A percentile compares a stretch with the other conserved stretches of the same genome.
phyloP scores from a whole-genome alignment of 345 rosid genomes.

The Punica granatum region DNA sequence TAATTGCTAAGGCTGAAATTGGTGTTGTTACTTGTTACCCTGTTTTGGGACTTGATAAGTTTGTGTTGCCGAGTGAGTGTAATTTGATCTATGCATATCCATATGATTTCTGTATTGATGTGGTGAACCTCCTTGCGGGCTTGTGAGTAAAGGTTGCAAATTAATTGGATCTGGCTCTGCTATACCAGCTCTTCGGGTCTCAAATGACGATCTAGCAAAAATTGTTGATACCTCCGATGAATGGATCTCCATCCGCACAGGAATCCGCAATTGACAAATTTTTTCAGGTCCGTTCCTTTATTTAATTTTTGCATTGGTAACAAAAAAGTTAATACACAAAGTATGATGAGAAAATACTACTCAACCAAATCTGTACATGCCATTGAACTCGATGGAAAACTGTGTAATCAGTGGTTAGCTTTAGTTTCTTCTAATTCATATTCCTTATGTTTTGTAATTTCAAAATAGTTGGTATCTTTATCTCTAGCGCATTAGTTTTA shows the following conservation, averaged over 20 bases:
- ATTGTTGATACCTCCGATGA: slow-evolving; percentile 83
- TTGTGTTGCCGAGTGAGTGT: background rate
- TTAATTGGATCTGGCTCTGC: slow-evolving; percentile 93
- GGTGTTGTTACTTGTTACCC: background rate
- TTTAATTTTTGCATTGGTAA: background rate
- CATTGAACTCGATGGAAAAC: too few relatives aligned
- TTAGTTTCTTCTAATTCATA: too few relatives aligned
- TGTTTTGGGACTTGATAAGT: background rate
- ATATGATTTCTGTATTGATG: background rate
- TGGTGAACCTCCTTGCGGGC: slow-evolving; percentile 23
- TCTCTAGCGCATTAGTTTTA: too few relatives aligned
- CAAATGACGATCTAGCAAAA: slow-evolving; percentile 85
- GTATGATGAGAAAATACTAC: background rate
- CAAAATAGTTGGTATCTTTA: too few relatives aligned
- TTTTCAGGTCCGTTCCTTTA: slow-evolving; percentile 49
- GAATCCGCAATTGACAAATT: slow-evolving; percentile 74
- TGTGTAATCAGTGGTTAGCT: too few relatives aligned
- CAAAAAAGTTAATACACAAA: too few relatives aligned
- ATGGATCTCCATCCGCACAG: slow-evolving; percentile 90
- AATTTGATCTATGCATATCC: background rate
- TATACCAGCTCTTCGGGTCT: slow-evolving; percentile 57
- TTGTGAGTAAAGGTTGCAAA: slow-evolving; percentile 76
- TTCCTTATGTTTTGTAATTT: too few relatives aligned
- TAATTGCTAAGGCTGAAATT: background rate
- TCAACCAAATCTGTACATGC: too few relatives aligned